Base-by-base conservation (phyloP, 345 rosid genomes). In the Chamaenerion angustifolium region DNA sequence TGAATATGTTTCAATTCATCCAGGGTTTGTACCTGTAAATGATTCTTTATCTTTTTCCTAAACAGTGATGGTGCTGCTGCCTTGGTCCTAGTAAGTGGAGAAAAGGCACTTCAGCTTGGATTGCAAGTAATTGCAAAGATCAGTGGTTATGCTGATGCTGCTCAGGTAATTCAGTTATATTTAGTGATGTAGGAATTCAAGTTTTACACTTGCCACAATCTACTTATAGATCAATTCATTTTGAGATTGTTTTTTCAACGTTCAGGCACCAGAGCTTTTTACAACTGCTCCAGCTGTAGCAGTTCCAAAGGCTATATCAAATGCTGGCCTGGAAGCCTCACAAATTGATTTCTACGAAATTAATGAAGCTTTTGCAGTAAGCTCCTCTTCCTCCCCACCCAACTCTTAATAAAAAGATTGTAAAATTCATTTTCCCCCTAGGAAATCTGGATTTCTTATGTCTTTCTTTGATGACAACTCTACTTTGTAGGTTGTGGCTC, bases 11-110 rank as follows among this genome's bases (percentile, higher is more conserved):
- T 31, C 18, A 48, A 12, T 45, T 18, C 48, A 15, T 45, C n/a
- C 48, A 45, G 6, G 15, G 5, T 8, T 3, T 45, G 4, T 11
- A 4, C 18, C 40, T 3, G 11, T 31, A 31, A 31, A 31, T 31
- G 37, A 31, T 60, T 55, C 40, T 16, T 35, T 43, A 45, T 6
- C n/a, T n/a, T n/a, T n/a, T n/a, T n/a, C n/a, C 16, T 70, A 60
- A 31, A 66, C 74, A 92, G 98, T 66, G 96, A 92, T 68, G 98
- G 96, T 64, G 98, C 94, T 58, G 98, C 98, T 46, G 96, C 95
- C 27, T 65, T 88, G 44, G 88, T 88, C 66, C 65, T 88, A n/a
- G 95, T 82, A 51, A 88, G 99, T 31, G 90, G 96, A 64, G 85
- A 76, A 72, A 82, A 65, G 63, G 94, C 84, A 13, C 60, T 76